Conservation (phyloP, 2,329 filamentous ascomycete species). For the Epichloe coenophiala region DNA sequence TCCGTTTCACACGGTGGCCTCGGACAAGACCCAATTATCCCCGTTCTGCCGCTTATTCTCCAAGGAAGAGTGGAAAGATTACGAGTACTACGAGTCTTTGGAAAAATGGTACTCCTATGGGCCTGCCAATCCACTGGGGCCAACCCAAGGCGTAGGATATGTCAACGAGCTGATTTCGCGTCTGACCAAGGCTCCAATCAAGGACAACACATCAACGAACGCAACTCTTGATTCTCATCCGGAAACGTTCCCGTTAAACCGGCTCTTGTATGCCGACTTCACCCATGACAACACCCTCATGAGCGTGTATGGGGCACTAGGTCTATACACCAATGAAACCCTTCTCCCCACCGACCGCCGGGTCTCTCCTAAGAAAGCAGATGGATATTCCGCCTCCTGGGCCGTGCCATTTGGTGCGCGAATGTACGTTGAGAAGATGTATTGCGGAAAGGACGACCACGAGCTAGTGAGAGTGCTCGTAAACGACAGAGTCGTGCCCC, state of each 20-base stretch:
- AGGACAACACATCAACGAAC: slow-evolving; percentile 65
- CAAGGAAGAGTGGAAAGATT: slow-evolving; percentile 57
- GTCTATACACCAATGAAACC: slow-evolving; percentile 56
- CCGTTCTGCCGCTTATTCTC: slow-evolving; percentile 68
- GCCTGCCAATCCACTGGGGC: slow-evolving; percentile 61
- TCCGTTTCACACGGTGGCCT: slow-evolving; percentile 68
- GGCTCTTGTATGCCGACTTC: slow-evolving; percentile 71
- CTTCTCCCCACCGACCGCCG: slow-evolving; percentile 38
- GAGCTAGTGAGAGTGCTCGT: slow-evolving; percentile 69
- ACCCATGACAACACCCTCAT: slow-evolving; percentile 85
- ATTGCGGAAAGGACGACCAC: slow-evolving; percentile 41
- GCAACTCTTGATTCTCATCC: slow-evolving; percentile 55
- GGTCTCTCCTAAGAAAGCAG: slow-evolving; percentile 35
- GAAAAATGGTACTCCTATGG: slow-evolving; percentile 78
- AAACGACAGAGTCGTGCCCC: slow-evolving; percentile 68
- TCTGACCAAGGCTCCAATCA: slow-evolving; percentile 53
- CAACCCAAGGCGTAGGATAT: slow-evolving; percentile 78
- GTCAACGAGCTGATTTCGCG: slow-evolving; percentile 79
- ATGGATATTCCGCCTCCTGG: slow-evolving; percentile 65
- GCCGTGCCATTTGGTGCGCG: slow-evolving; percentile 70
- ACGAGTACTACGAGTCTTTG: slow-evolving; percentile 69
- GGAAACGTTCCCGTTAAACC: slow-evolving; percentile 59
- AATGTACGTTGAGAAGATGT: slow-evolving; percentile 80
- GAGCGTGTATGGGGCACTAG: slow-evolving; percentile 60
- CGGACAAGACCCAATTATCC: slow-evolving; percentile 36